A percentile compares a stretch with the other conserved stretches of the same genome.
Evolutionary conservation across 2,329 filamentous ascomycete species (phyloP).

Genomic region (Colletotrichum falcatum): DNA sequence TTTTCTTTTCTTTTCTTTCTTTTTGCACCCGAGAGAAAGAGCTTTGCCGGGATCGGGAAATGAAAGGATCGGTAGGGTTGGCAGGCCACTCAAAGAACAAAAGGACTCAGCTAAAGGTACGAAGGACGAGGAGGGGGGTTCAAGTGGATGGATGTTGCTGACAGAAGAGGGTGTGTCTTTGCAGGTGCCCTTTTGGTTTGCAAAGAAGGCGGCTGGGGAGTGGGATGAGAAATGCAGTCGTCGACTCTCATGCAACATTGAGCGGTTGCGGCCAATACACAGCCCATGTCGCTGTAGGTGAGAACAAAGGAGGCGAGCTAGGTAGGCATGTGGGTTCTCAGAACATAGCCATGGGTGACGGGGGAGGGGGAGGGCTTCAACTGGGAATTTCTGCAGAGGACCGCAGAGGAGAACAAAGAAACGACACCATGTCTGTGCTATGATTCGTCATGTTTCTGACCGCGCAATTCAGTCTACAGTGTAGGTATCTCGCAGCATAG

Average conservation of each 20-base stretch:
- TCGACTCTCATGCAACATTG: constrained; percentile 34
- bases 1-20: no score
- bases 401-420: constrained; percentile 35
- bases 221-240: constrained; percentile 27
- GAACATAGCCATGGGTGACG: constrained; percentile 24
- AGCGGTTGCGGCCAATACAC: constrained; percentile 39
- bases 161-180: constrained; percentile 20
- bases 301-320: constrained; percentile 38
- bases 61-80: constrained; percentile 32
- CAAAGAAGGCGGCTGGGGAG: constrained; percentile 12
- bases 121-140: constrained; percentile 12
- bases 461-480: constrained; percentile 9
- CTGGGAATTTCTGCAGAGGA: constrained; percentile 31
- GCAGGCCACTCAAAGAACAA: constrained; percentile 31
- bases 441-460: constrained; percentile 40
- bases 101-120: constrained; percentile 26
- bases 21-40: constrained; percentile 17
- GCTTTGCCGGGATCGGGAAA: constrained; percentile 35
- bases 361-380: constrained; percentile 8
- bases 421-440: constrained; percentile 26
- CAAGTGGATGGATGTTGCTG: constrained; percentile 9
- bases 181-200: not conserved
- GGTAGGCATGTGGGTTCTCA: constrained; percentile 27
- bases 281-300: constrained; percentile 32
- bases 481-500: constrained; percentile 3